Evolutionary conservation across 2,329 filamentous ascomycete species (phyloP), one percentile per base, ranked within the genome.

Genomic region (Anthostomella pinea): DNA sequence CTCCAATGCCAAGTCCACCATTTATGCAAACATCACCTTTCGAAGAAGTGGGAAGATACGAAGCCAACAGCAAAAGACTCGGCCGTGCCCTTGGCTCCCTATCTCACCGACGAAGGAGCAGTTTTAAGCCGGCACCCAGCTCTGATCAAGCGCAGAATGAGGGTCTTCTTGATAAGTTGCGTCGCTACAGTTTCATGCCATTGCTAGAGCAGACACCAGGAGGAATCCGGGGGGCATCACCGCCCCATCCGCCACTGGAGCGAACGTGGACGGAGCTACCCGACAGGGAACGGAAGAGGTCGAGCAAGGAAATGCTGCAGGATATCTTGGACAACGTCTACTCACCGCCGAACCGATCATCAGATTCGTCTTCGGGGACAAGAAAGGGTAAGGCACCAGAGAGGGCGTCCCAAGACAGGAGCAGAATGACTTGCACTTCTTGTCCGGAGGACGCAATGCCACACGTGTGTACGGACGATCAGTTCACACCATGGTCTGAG

Each of bases 171-270:
- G 44, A 53, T 19, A 39, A 46, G 22, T 27, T 59, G 19, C 49
- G 50, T 13, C 49, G 51, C 18, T 58, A 53, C 33, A 59, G 51
- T 31, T 50, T 59, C 39, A 46, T 57, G 38, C 51, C 56, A 5
- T 24, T 53, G 10, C 28, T 36, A 3, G 53, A 56, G 3, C 45
- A 50, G n/a, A 44, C 46, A 3, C 41, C 52, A 5, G 52, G 54
- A 24, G 42, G n/a, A 18, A 36, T 51, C 6, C 49, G 41, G 9
- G 30, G 27, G 5, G 31, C 38, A 15, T 24, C 27, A 18, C 32
- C 31, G 8, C 35, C 28, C 2, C 20, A 17, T n/a, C 19, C 22
- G 0, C 30, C 15, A 8, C 17, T n/a, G n/a, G n/a, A n/a, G n/a
- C n/a, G n/a, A n/a, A n/a, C 27, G 5, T 33, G 29, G 25, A 34